Percentiles rank a stretch among this genome's conserved stretches.
phyloP scores from a whole-genome alignment of 1,284 basidiomycete species.

The Heterobasidion annosum region DNA sequence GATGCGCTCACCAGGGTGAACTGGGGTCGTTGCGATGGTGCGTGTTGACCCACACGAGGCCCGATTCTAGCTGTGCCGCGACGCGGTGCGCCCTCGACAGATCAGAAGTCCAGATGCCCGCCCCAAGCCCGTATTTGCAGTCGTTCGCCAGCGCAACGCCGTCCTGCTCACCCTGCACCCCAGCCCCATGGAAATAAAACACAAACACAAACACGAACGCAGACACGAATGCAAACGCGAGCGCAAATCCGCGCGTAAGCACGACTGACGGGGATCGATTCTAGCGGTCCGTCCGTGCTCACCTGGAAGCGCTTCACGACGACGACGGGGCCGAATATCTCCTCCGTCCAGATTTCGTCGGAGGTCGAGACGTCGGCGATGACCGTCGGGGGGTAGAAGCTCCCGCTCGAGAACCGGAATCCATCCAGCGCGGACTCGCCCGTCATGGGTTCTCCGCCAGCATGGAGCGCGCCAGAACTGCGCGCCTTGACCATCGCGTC shows the following conservation, averaged over 20 bases:
- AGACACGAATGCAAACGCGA: not conserved
- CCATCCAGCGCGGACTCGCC: constrained; percentile 55
- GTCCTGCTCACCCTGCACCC: constrained; percentile 47
- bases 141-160: constrained; percentile 64
- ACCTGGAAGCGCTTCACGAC: constrained; percentile 60
- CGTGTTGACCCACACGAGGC: constrained; percentile 79
- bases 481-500: constrained; percentile 41
- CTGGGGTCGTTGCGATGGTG: constrained; percentile 84
- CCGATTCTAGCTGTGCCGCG: constrained; percentile 56
- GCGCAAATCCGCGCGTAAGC: not conserved
- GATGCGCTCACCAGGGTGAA: constrained; percentile 61
- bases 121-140: constrained; percentile 73
- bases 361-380: constrained; percentile 46
- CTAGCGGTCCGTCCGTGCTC: constrained; percentile 8
- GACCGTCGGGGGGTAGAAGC: constrained; percentile 74
- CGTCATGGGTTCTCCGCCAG: constrained; percentile 58
- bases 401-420: constrained; percentile 59
- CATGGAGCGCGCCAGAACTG: constrained; percentile 39
- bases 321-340: constrained; percentile 75
- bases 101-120: constrained; percentile 72
- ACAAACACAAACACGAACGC: not conserved
- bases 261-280: not conserved
- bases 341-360: constrained; percentile 71
- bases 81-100: constrained; percentile 67
- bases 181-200: not conserved